Conservation (phyloP, 2,329 filamentous ascomycete species). For the Neofusicoccum sp. region DNA sequence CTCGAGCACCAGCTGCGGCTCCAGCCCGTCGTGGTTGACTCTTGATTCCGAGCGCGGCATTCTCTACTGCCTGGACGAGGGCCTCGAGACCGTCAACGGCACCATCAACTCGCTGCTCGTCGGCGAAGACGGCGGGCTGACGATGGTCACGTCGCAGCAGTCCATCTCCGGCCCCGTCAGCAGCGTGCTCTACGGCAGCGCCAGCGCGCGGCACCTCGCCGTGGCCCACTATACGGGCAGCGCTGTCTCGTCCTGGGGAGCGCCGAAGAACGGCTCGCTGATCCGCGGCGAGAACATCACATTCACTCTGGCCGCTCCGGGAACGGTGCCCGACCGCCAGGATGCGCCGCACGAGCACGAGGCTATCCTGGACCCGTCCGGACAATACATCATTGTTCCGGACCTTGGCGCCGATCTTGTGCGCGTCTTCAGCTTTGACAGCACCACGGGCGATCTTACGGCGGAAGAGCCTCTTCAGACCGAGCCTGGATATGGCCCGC, state of each 20-base stretch:
- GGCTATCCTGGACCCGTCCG: conserved; percentile 64
- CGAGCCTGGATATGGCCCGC: conserved; percentile 59
- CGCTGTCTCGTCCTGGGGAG: conserved; percentile 36
- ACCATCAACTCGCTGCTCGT: conserved; percentile 39
- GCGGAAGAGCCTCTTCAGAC: conserved; percentile 46
- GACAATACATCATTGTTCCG: conserved; percentile 61
- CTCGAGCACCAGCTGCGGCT: conserved; percentile 29
- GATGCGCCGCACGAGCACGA: conserved; percentile 63
- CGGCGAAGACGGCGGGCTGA: conserved; percentile 40
- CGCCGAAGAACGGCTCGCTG: conserved; percentile 17
- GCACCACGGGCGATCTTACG: conserved; percentile 43
- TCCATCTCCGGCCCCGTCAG: conserved; percentile 42
- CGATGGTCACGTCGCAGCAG: conserved; percentile 31
- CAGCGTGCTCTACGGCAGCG: conserved; percentile 40
- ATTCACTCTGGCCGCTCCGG: conserved; percentile 39
- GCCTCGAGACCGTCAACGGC: conserved; percentile 47
- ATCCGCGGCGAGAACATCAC: conserved; percentile 40
- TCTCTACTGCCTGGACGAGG: conserved; percentile 63
- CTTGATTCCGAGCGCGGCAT: conserved; percentile 50
- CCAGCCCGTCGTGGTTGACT: conserved; percentile 61
- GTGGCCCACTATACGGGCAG: conserved; percentile 43
- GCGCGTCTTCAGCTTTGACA: conserved; percentile 57
- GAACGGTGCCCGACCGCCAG: conserved; percentile 48
- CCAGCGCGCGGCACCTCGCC: conserved; percentile 38
- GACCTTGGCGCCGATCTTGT: conserved; percentile 66